Evolutionary conservation across 1,284 basidiomycete genomes (phyloP).

Genomic region (Takashimella koratensis): DNA sequence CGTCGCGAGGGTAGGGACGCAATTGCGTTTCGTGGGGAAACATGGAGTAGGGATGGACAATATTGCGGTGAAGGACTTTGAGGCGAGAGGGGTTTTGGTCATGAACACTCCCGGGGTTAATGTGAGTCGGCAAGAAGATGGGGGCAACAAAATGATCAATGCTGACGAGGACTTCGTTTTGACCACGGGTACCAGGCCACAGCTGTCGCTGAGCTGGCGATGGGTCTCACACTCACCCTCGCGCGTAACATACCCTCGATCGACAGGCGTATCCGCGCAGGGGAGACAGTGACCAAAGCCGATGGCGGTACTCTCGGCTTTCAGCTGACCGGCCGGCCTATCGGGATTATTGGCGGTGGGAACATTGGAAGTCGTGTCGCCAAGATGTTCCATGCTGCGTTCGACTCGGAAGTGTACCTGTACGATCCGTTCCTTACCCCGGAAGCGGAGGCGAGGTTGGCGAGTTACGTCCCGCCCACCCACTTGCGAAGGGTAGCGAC

Average conservation of each 20-base stretch:
- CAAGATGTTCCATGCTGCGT: constrained; percentile 15
- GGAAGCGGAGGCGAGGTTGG: not conserved
- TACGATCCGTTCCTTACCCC: constrained; percentile 16
- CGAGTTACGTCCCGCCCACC: not conserved
- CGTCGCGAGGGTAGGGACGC: not conserved
- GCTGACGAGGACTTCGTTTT: not conserved
- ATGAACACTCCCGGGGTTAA: not conserved
- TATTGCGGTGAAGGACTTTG: not conserved
- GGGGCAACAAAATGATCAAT: not conserved
- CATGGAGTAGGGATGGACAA: not conserved
- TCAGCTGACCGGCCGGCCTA: constrained; percentile 2
- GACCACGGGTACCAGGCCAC: not conserved
- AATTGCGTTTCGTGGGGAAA: not conserved
- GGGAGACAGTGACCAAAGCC: constrained; percentile 1
- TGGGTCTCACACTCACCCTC: constrained; percentile 8
- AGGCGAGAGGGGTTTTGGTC: not conserved
- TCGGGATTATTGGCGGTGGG: constrained; percentile 16
- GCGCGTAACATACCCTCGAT: constrained; percentile 8
- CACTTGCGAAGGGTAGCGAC: not conserved
- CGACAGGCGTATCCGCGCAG: constrained; percentile 1
- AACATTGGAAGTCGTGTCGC: constrained; percentile 17
- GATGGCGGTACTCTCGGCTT: constrained; percentile 6
- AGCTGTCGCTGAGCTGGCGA: constrained; percentile 8
- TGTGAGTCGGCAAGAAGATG: not conserved
- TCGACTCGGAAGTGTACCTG: constrained; percentile 15